phyloP scores from a whole-genome alignment of 768 basidiomycete genomes.

The Podaxis sp. region DNA sequence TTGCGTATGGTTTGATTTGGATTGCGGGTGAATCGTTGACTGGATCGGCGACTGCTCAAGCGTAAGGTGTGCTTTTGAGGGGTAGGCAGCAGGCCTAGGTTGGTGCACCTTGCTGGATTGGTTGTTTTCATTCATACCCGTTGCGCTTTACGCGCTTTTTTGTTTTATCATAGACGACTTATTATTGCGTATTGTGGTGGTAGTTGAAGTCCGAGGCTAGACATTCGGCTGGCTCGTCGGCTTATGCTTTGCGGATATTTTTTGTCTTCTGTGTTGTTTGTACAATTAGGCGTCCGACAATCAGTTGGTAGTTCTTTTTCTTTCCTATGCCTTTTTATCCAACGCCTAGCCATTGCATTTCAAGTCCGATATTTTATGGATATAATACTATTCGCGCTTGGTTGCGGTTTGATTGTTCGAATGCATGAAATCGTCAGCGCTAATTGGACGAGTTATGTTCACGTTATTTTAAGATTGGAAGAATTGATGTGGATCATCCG shows the following conservation, averaged over 20 bases:
- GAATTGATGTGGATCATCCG: too few relatives aligned
- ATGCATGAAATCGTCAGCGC: too few relatives aligned
- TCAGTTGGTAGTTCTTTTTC: neutral
- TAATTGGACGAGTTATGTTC: too few relatives aligned
- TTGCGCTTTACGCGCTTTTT: neutral
- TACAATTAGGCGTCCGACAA: neutral
- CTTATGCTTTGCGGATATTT: neutral
- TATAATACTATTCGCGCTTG: neutral
- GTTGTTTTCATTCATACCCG: neutral
- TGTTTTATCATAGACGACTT: neutral
- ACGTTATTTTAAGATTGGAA: too few relatives aligned
- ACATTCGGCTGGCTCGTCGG: neutral
- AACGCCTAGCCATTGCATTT: neutral
- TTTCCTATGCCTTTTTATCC: neutral
- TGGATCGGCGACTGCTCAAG: neutral
- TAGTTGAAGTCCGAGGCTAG: neutral
- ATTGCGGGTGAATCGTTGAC: constrained; percentile 10
- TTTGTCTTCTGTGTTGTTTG: neutral
- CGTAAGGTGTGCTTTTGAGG: neutral
- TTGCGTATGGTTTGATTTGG: constrained; percentile 23
- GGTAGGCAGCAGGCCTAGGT: neutral
- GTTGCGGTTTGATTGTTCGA: neutral
- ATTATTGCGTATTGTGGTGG: neutral
- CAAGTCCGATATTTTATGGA: neutral
- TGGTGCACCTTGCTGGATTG: neutral